Evolutionary conservation across 1,139 yeast species (phyloP), one percentile per base, ranked within the genome.

Genomic region (Kodamaea suecica): DNA sequence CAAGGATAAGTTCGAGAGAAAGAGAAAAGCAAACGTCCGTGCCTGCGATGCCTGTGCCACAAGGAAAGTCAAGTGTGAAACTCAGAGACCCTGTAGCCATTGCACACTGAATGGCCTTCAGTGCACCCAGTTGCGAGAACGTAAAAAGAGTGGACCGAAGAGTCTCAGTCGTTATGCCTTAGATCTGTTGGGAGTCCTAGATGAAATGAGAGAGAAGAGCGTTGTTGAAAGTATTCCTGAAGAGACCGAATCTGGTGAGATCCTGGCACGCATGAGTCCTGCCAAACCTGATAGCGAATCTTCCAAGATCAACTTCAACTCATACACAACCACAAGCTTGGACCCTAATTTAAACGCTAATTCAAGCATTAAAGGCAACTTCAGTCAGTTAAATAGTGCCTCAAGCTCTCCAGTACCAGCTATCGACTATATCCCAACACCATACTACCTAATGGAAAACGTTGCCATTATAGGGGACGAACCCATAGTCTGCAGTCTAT

Each of bases 21-120:
- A 44, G 30, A 40, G 45, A 17, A 42, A 41, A 27, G 32, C 45
- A 8, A 45, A 40, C 27, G 45, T 45, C 11, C 41, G 47, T 11
- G 52, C 75, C 4, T 69, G 75, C 43, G 75, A 69, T 42, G 70
- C 68, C 12, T 69, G 75, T 53, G 70, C 73, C 15, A 53, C 61
- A n/a, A 44, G 73, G 21, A 69, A 69, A 46, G 69, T 67, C 23
- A 59, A 61, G 40, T 69, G 75, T 49, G 73, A 66, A 31, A 53
- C 52, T n/a, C 45, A 49, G 27, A 51, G 71, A 29, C 75, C 74
- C 2, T 69, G 75, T 47, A 37, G 49, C 24, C 73, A 65, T 44
- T 69, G 75, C 48, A 52, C 60, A 24, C 50, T 61, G 33, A 66
- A 66, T 45, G 53, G 54, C 31, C 43, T 68, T 23, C 50, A 54